A percentile compares a stretch with the other conserved stretches of the same genome.
These are phyloP conservation scores for Candida buenavistaensis DNA, from an alignment of 1,139 yeast genomes.

Conservation along the genomic window DNA sequence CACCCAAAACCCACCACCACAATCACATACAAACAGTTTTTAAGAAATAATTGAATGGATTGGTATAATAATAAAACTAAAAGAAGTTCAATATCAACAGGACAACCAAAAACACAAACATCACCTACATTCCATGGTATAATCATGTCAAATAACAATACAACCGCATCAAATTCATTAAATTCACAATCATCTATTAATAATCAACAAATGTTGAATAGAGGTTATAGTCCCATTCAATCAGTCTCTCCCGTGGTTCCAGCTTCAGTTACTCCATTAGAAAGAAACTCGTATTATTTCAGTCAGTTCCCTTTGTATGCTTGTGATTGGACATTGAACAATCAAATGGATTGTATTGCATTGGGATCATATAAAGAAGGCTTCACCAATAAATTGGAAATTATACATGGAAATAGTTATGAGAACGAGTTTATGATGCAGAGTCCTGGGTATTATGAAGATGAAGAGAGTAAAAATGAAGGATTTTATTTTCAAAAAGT, in stretches of 20 bases:
- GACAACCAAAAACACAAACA: slow-evolving; percentile 6
- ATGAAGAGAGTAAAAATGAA: slow-evolving; percentile 27
- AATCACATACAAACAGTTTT: too few species aligned
- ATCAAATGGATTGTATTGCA: slow-evolving; percentile 55
- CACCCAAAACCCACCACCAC: too few species aligned
- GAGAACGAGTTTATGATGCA: slow-evolving; percentile 21
- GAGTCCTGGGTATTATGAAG: slow-evolving; percentile 13
- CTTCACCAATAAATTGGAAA: slow-evolving; percentile 53
- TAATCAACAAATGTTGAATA: too few species aligned
- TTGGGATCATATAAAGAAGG: slow-evolving; percentile 74
- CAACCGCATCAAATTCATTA: slow-evolving; percentile 7
- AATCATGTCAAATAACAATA: slow-evolving; percentile 6
- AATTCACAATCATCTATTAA: neutral
- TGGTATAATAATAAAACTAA: slow-evolving; percentile 18
- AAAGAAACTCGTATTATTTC: slow-evolving; percentile 54
- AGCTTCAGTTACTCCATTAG: slow-evolving; percentile 13
- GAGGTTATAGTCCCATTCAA: slow-evolving; percentile 9
- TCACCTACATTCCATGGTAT: slow-evolving; percentile 10
- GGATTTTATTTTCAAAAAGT: slow-evolving; percentile 49
- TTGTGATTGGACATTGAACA: slow-evolving; percentile 61
- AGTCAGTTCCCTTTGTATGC: slow-evolving; percentile 65
- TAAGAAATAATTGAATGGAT: slow-evolving; percentile 15
- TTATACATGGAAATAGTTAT: slow-evolving; percentile 43
- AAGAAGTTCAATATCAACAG: slow-evolving; percentile 13
- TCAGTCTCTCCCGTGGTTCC: slow-evolving; percentile 5